Evolutionary conservation across 768 basidiomycete genomes (phyloP), one percentile per base, ranked within the genome.

Genomic region (Leccinum subgranulosum): DNA sequence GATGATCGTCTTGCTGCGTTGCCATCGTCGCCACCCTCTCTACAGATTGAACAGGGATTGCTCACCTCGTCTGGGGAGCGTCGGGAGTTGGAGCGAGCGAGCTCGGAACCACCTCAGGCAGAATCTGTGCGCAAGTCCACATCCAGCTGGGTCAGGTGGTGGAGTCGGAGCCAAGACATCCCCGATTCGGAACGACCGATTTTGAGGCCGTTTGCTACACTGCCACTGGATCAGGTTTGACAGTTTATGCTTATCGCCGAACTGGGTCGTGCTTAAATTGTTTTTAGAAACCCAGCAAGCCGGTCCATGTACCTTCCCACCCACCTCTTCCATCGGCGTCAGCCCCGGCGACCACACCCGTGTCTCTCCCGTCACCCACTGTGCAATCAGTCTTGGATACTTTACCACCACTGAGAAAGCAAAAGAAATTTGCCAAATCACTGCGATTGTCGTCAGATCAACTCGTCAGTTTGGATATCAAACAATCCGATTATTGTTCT

Each of bases 391-490:
- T 71, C 12, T 47, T 60, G 23, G 58, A 65, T 36, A 19, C 58
- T n/a, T 47, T 56, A 23, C 34, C 51, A 1, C 43, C 51, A 1
- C 43, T 46, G 4, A 45, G 49, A 33, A 64, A 59, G 23, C 61
- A 66, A 52, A 83, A 83, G 68, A 87, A 83, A 66, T 98, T 84
- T 68, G 94, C 91, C 9, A 98, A 99, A 77, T 94, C 96, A 0
- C 73, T 99, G 57, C 82, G 97, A 6, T 74, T 99, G 58, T 94
- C 95, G 0, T 97, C 94, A 4, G 94, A 96, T 64, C 97, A 99
- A 69, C 81, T 99, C 43, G 94, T 94, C 64, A 67, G 85, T 66
- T 31, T 25, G 5, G 0, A 49, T 43, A 43, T 43, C 21, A 21
- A 28, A n/a, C 27, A 28, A 31, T 45, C 0, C 0, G 1, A 19